A percentile compares a stretch with the other conserved stretches of the same genome.
Conservation (phyloP, 306 rosid genomes). For the Rubus parviflorus region DNA sequence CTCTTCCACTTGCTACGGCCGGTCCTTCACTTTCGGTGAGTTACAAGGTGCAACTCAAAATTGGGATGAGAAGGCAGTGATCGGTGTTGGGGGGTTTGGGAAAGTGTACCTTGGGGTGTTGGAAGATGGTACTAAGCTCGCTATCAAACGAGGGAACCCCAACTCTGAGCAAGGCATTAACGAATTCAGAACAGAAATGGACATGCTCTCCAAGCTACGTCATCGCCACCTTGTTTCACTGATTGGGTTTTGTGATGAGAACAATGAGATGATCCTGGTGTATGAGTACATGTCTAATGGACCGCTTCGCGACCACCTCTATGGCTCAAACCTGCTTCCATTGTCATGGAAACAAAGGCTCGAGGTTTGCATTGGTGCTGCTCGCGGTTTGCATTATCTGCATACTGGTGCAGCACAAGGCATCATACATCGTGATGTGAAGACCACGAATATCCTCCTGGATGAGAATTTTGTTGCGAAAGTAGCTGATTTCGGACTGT, state of each 20-base stretch:
- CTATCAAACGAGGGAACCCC: constrained; percentile 67
- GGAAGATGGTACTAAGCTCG: constrained; percentile 67
- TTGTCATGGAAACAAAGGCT: constrained; percentile 83
- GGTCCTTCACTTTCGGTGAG: constrained; percentile 51
- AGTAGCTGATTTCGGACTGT: constrained; percentile 83
- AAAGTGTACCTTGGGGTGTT: constrained; percentile 71
- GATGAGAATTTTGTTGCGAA: constrained; percentile 75
- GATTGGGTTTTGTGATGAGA: constrained; percentile 76
- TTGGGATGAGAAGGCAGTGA: constrained; percentile 61
- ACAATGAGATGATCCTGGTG: constrained; percentile 80
- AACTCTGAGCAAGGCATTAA: constrained; percentile 78
- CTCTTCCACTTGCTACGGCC: constrained; percentile 36
- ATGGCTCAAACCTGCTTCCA: constrained; percentile 49
- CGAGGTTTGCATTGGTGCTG: constrained; percentile 79
- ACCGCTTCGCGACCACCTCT: constrained; percentile 70
- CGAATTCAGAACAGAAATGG: constrained; percentile 76
- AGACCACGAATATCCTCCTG: constrained; percentile 83
- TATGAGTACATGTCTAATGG: constrained; percentile 89
- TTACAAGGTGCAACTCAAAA: constrained; percentile 58
- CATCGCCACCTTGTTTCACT: constrained; percentile 88
- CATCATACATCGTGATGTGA: constrained; percentile 79
- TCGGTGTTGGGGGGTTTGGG: constrained; percentile 91
- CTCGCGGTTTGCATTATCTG: constrained; percentile 85
- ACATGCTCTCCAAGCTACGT: constrained; percentile 77
- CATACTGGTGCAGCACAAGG: constrained; percentile 86